A percentile compares a stretch with the other conserved stretches of the same genome.
These are phyloP conservation scores for Geotrichum candidum DNA, from an alignment of 1,139 yeast genomes.

Conservation along the genomic window DNA sequence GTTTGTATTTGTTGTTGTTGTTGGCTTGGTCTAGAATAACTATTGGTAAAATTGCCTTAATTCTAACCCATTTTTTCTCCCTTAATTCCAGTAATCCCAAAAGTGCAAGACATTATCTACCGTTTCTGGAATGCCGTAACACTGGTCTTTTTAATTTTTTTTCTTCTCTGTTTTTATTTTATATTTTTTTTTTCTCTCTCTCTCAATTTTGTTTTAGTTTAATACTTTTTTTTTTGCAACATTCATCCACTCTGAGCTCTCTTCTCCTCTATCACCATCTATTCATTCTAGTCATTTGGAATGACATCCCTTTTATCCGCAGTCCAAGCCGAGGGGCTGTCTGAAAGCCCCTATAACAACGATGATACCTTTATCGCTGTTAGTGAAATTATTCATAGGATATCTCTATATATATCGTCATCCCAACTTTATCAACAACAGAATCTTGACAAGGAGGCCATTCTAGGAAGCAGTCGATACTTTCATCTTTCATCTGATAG, in stretches of 20 bases:
- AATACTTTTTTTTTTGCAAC: neutral
- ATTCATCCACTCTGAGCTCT: neutral
- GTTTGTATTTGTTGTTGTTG: neutral
- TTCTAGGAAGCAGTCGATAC: neutral
- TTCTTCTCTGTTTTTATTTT: neutral
- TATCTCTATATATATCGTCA: slow-evolving; percentile 14
- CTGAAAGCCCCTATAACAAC: neutral
- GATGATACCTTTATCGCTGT: slow-evolving; percentile 14
- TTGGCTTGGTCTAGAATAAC: neutral
- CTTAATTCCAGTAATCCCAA: neutral
- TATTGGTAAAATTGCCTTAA: neutral
- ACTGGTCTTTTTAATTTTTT: too few species aligned
- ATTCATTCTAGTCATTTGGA: neutral
- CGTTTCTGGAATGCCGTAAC: too few species aligned
- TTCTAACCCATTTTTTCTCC: neutral
- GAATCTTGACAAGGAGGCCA: slow-evolving; percentile 1
- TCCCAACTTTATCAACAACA: slow-evolving; percentile 13
- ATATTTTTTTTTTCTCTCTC: neutral
- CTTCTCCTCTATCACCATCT: neutral
- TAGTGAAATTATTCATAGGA: slow-evolving; percentile 13
- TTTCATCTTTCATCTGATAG: neutral
- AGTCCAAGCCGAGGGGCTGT: neutral
- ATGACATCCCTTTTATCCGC: slow-evolving; percentile 6
- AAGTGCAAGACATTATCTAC: neutral
- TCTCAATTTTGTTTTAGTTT: neutral